phyloP scores from a whole-genome alignment of 139 green algal genomes.

The Ettlia oleoabundans region DNA sequence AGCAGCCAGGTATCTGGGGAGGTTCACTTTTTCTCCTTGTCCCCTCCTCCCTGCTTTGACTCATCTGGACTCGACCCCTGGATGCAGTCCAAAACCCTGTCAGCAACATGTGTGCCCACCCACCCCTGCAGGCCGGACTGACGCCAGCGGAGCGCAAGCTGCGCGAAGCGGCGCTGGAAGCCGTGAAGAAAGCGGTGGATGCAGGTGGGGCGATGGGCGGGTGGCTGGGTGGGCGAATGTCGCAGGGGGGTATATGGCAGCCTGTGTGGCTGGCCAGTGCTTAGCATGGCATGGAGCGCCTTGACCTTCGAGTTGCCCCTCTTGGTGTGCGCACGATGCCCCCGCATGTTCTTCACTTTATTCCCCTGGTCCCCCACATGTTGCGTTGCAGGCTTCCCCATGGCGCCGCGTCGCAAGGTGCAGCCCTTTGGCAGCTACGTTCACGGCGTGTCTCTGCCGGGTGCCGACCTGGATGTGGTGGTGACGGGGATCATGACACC shows the following conservation, averaged over 20 bases:
- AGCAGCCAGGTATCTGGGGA: too few relatives aligned
- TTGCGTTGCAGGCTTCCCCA: slow-evolving; percentile 33
- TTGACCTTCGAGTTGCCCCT: too few relatives aligned
- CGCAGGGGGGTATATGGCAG: too few relatives aligned
- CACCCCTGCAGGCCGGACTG: neutral
- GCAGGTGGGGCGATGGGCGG: neutral
- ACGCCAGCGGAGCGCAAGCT: neutral
- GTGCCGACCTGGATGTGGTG: slow-evolving; percentile 32
- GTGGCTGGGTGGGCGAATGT: too few relatives aligned
- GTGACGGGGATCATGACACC: slow-evolving; percentile 27
- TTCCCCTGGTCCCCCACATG: neutral
- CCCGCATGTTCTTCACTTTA: neutral
- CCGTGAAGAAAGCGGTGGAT: neutral
- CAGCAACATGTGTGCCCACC: too few relatives aligned
- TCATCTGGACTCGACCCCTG: too few relatives aligned
- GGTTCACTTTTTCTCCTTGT: too few relatives aligned
- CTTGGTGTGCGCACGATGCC: too few relatives aligned
- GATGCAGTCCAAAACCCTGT: too few relatives aligned
- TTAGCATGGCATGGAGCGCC: too few relatives aligned
- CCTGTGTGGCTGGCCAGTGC: too few relatives aligned
- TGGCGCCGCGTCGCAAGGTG: neutral
- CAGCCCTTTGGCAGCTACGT: slow-evolving; percentile 19
- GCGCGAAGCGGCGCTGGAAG: neutral
- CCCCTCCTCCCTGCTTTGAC: neutral
- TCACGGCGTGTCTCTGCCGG: slow-evolving; percentile 17